phyloP scores from a whole-genome alignment of 2,329 filamentous ascomycete species.

The Talaromyces sp. region DNA sequence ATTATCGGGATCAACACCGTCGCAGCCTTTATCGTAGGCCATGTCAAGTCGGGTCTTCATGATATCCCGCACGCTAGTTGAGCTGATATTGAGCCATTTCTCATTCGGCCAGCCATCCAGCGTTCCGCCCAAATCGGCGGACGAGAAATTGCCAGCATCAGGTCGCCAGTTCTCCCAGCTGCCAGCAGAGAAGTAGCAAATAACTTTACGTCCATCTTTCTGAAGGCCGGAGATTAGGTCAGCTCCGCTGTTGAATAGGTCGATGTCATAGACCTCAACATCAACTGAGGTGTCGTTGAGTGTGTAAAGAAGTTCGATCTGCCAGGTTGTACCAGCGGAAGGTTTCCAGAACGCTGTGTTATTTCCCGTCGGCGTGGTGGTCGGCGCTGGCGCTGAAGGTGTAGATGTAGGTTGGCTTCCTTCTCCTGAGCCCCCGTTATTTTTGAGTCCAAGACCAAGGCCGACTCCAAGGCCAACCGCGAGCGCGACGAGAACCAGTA shows the following conservation, averaged over 20 bases:
- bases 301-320: conserved; percentile 51
- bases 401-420: conserved; percentile 11
- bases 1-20: conserved; percentile 67
- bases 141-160: conserved; percentile 52
- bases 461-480: conserved; percentile 55
- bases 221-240: conserved; percentile 47
- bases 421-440: conserved; percentile 22
- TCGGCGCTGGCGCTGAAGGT: conserved; percentile 18
- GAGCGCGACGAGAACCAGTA: conserved; percentile 39
- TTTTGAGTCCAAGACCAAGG: conserved; percentile 50
- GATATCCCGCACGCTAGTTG: conserved; percentile 55
- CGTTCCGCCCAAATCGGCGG: conserved; percentile 52
- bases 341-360: conserved; percentile 47
- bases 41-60: conserved; percentile 58
- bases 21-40: conserved; percentile 58
- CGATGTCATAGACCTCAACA: conserved; percentile 57
- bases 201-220: conserved; percentile 52
- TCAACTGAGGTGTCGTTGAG: conserved; percentile 42
- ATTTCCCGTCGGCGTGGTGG: conserved; percentile 7
- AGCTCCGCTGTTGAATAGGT: conserved; percentile 51
- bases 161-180: conserved; percentile 60
- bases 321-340: conserved; percentile 50
- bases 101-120: conserved; percentile 63
- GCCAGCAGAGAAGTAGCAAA: conserved; percentile 72
- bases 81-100: conserved; percentile 59